phyloP scores from a whole-genome alignment of 2,329 filamentous ascomycete genomes.

The Juglanconis oblonga region DNA sequence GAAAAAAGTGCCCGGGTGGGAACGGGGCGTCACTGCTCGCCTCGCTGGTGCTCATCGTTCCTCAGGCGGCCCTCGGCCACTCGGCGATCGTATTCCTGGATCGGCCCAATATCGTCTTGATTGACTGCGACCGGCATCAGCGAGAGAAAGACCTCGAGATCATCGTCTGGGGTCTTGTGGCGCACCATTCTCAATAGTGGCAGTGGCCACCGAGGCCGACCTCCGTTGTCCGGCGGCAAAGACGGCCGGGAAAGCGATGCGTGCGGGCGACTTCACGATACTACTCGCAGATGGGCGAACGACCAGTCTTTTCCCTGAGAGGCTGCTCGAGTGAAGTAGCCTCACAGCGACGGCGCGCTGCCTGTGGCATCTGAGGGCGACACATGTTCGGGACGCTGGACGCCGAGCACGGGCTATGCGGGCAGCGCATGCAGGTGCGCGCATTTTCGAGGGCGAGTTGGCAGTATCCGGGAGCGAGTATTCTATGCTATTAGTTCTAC shows the following conservation, averaged over 20 bases:
- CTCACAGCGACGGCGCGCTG: slow-evolving; percentile 9
- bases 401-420: slow-evolving; percentile 4
- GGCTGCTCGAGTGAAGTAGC: slow-evolving; percentile 5
- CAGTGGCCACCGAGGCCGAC: slow-evolving; percentile 19
- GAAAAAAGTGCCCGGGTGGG: neutral
- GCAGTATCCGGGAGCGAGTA: neutral
- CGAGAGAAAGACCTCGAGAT: neutral
- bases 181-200: slow-evolving; percentile 21
- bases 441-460: slow-evolving; percentile 7
- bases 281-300: neutral
- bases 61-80: slow-evolving; percentile 71
- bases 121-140: slow-evolving; percentile 21
- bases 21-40: slow-evolving; percentile 40
- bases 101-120: slow-evolving; percentile 58
- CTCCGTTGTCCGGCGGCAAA: slow-evolving; percentile 19
- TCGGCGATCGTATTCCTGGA: slow-evolving; percentile 83
- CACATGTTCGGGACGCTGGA: neutral
- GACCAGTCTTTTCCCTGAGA: neutral
- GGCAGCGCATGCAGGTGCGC: slow-evolving; percentile 14
- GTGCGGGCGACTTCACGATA: slow-evolving; percentile 2
- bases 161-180: neutral
- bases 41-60: slow-evolving; percentile 89
- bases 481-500: neutral
- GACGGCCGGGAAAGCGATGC: slow-evolving; percentile 17
- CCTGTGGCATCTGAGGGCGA: neutral